Evolutionary conservation across 768 basidiomycete species (phyloP), one percentile per base, ranked within the genome.

Genomic region (Lactarius quietus): DNA sequence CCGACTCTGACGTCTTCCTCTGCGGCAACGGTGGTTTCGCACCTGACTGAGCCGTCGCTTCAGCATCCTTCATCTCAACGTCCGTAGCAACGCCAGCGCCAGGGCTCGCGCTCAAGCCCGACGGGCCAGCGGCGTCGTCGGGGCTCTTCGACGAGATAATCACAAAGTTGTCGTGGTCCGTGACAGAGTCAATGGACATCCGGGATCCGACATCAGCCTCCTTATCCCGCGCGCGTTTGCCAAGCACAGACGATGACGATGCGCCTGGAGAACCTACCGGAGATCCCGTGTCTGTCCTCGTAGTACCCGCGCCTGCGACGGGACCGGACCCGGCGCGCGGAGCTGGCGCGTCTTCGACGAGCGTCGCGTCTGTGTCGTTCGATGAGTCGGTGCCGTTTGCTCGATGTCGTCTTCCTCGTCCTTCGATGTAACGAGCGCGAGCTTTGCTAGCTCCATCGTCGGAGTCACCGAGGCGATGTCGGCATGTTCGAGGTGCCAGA

Each of bases 401-500:
- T 87, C 87, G 14, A 80, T 82, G 68, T 90, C 89, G 66, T 90
- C 91, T 67, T 92, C 91, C 74, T 95, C 94, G 67, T 95, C 93
- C 71, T 92, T 86, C 3, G 91, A 90, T 6, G 94, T 94, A 38
- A 95, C 88, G 23, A 97, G 83, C 0, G 94, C 95, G 28, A 96
- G 84, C 73, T 97, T 94, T 7, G 94, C 94, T 26, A 97, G 81
- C 70, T 96, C 92, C 53, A 92, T 77, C 3, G 87, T 87, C 0
- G 94, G 94, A 0, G 92, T 93, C 20, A 97, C 86, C 17, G 93
- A 82, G 7, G 86, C 76, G 2, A 78, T 74, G 53, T 86, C 82
- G 62, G 83, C 82, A 67, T 83, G 84, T 69, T 93, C 89, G 41
- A 97, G 81, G 59, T 88, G 80, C 74, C 80, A 83, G 77, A 95